These are phyloP conservation scores for Linnemannia elongata DNA, from an alignment of 192 early-diverging fungal genomes.

Conservation along the genomic window DNA sequence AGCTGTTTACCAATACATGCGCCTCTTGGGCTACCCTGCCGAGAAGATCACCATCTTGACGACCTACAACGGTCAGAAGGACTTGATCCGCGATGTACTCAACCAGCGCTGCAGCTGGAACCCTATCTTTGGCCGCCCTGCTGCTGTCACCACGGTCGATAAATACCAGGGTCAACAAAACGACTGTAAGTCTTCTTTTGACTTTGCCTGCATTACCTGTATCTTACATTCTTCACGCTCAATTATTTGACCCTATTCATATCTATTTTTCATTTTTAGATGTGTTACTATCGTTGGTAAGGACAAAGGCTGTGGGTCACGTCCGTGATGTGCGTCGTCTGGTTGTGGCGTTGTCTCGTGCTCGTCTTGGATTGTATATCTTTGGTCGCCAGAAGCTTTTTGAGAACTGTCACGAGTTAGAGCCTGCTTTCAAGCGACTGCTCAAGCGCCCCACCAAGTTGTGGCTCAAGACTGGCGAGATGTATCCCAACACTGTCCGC, in stretches of 20 bases:
- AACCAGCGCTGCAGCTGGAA: constrained; percentile 89
- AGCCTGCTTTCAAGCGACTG: constrained; percentile 74
- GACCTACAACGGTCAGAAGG: constrained; percentile 97
- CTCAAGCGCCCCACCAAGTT: constrained; percentile 73
- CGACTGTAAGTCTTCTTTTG: constrained; percentile 75
- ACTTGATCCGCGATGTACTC: constrained; percentile 93
- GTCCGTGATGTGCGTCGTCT: constrained; percentile 93
- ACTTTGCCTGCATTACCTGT: neutral
- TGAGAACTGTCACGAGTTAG: constrained; percentile 86
- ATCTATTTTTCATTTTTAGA: constrained; percentile 57
- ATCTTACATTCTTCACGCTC: neutral
- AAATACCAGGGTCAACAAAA: constrained; percentile 97
- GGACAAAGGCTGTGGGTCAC: constrained; percentile 91
- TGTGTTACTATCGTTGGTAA: constrained; percentile 93
- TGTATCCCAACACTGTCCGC: constrained; percentile 57
- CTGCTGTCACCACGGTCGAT: constrained; percentile 92
- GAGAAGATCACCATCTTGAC: constrained; percentile 94
- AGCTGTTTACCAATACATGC: constrained; percentile 96
- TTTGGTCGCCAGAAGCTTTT: constrained; percentile 86
- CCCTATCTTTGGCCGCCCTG: constrained; percentile 86
- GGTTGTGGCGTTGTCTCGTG: constrained; percentile 94
- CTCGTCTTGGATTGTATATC: constrained; percentile 94
- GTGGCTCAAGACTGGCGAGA: constrained; percentile 70
- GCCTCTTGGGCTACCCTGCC: constrained; percentile 91
- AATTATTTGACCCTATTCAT: neutral